Base-by-base conservation (phyloP, 1,139 yeast species). In the Nakaseomyces uthaithaninus region DNA sequence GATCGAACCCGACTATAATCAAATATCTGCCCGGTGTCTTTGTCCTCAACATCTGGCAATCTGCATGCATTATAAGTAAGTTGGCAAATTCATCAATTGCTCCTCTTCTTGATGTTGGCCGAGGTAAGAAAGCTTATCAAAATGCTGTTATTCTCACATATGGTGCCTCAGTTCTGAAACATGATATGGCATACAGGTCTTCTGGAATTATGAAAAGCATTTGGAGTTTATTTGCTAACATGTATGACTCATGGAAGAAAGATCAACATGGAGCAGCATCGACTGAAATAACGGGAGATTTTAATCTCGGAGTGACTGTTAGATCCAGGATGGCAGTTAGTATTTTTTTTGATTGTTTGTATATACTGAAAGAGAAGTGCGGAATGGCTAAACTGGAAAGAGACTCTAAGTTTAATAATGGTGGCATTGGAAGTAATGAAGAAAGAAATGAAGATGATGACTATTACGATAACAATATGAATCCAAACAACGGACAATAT, bases 131-230 rank as follows among this genome's bases (percentile, higher is more conserved):
- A 42, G 71, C 80, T 26, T 91, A 83, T 54, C 75, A 75, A 47
- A 68, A 69, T 17, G 93, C 94, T 1, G 77, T 85, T 11, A 71
- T 74, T 18, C 64, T 84, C 37, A 78, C 91, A 1, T 75, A 79
- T 39, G 75, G 76, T 45, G 94, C 95, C 0, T 85, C 95, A 0
- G 81, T 89, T 33, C 67, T 86, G 51, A 85, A 85, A 54, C 93
- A 89, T 60, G 98, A 91, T 57, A 80, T 91, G 71, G 87, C 96
- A 1, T 85, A 83, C 60, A 72, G 97, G 48, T 84, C 94, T 0
- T 80, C 94, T 41, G 96, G 95, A 15, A 86, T 91, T 44, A 85
- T 91, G 91, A 75, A 84, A 52, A 87, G 87, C 54, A 80, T 86
- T 70, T 91, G 98, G 98, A 86, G 82, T 48, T 69, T 87, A 45